These are phyloP conservation scores for Fragaria nilgerrensis DNA, from an alignment of 306 rosid genomes.

Conservation along the genomic window DNA sequence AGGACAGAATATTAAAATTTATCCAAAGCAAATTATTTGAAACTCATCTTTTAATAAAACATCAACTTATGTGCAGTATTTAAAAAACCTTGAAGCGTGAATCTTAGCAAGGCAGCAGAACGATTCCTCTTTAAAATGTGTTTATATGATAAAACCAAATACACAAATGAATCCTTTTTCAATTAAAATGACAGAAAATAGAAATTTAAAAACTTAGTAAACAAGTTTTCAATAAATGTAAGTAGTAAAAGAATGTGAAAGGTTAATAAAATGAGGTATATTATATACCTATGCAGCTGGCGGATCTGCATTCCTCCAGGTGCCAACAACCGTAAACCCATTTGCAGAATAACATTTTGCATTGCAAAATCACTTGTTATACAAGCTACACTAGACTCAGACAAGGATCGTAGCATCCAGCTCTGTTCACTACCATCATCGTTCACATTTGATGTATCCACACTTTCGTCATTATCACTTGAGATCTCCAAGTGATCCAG, in stretches of 20 bases:
- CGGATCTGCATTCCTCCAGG: constrained; percentile 92
- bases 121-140: background rate
- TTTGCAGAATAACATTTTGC: constrained; percentile 96
- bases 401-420: constrained; percentile 85
- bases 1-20: background rate
- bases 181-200: background rate
- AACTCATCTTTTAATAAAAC: background rate
- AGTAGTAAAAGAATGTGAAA: background rate
- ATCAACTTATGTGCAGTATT: background rate
- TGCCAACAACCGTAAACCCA: constrained; percentile 89
- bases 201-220: background rate
- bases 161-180: background rate
- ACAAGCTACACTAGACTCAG: constrained; percentile 91
- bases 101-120: background rate
- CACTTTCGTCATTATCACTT: constrained; percentile 55
- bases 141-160: background rate
- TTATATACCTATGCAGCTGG: constrained; percentile 72
- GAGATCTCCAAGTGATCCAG: constrained; percentile 46
- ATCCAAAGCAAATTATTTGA: background rate
- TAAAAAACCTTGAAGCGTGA: background rate
- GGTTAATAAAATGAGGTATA: background rate
- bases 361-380: constrained; percentile 88
- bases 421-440: constrained; percentile 80
- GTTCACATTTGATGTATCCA: constrained; percentile 52
- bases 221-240: background rate